phyloP scores from a whole-genome alignment of 129 eudicot genomes.

The Tagetes patula region DNA sequence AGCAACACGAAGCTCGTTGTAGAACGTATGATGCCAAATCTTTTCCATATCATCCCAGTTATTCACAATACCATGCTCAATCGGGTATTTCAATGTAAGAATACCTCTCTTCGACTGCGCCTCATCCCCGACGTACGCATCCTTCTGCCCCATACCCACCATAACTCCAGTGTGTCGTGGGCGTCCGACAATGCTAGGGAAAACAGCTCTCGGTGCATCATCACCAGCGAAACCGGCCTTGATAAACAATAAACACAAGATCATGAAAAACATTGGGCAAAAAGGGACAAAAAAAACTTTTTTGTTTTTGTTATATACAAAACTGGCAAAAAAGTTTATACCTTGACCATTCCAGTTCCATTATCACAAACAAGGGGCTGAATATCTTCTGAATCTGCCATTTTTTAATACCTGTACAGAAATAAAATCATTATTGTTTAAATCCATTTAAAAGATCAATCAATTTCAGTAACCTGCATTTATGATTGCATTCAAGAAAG shows the following conservation, averaged over 20 bases:
- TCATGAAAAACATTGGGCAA: not conserved
- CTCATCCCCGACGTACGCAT: conserved; percentile 12
- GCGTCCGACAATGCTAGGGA: conserved; percentile 3
- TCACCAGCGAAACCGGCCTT: conserved; percentile 11
- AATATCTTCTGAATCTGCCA: conserved; percentile 60
- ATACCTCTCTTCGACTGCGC: conserved; percentile 6
- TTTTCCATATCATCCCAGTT: conserved; percentile 17
- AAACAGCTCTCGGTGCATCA: conserved; percentile 15
- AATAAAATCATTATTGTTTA: not conserved
- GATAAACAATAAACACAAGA: conserved; percentile 2
- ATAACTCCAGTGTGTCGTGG: conserved; percentile 16
- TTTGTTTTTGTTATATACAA: not conserved
- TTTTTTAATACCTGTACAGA: conserved; percentile 29
- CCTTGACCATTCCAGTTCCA: conserved; percentile 66
- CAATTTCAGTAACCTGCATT: not conserved
- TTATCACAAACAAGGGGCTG: conserved; percentile 66
- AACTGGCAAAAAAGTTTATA: conserved; percentile 12
- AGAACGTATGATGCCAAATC: conserved; percentile 19
- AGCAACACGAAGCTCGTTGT: conserved; percentile 23
- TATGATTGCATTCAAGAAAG: not conserved
- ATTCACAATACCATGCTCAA: conserved; percentile 9
- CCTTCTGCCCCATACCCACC: conserved; percentile 21
- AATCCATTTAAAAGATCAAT: conserved; percentile 7
- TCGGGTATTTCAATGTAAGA: not conserved
- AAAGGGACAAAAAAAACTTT: not conserved